Base-by-base conservation (phyloP, 2,329 filamentous ascomycete genomes). In the Clarireedia hainanense region DNA sequence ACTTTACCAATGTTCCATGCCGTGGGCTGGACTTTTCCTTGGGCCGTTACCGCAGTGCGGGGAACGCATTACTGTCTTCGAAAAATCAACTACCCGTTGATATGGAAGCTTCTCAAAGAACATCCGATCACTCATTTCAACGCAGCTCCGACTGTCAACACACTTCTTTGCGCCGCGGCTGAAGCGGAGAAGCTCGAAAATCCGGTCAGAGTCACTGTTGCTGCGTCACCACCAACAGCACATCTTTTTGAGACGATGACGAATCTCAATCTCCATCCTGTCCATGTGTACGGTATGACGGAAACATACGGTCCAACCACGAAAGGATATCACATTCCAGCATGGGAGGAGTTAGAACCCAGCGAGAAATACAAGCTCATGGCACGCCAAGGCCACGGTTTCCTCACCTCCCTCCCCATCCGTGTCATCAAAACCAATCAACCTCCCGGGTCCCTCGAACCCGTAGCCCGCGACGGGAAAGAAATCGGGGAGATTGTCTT, bases 281-380 rank as follows among this genome's bases (percentile, higher is more conserved):
- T 96, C 0, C 94, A 99, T 69, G 91, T 95, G 6, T 99, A 99
- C 69, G 94, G 94, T 40, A 71, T 87, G 72, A 86, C 83, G 1
- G 85, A 97, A 74, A 97, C 92, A 0, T 97, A 97, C 66, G 94
- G 94, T 0, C 94, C 94, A 9, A 92, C 96, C 58, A 97, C 91
- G 1, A 96, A 95, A 70, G 90, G 91, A 9, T 99, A 99, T 66
- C 78, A 86, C 55, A 80, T 97, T 73, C 89, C 91, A 0, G 77
- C 80, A 30, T 99, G 94, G 94, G 84, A 94, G n/a, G 67, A 70
- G 0, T 75, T 96, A 1, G 80, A 88, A 0, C 62, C 75, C 4
- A 83, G 87, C 27, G 89, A 96, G 59, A 91, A 88, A 70, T 99
- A 91, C 67, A 81, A 81, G 60, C 86, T 83, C 65, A 96, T 97